Percentiles rank a stretch among this genome's conserved stretches.
Evolutionary conservation across 2,329 filamentous ascomycete genomes (phyloP).

Genomic region (Lithohypha guttulata): DNA sequence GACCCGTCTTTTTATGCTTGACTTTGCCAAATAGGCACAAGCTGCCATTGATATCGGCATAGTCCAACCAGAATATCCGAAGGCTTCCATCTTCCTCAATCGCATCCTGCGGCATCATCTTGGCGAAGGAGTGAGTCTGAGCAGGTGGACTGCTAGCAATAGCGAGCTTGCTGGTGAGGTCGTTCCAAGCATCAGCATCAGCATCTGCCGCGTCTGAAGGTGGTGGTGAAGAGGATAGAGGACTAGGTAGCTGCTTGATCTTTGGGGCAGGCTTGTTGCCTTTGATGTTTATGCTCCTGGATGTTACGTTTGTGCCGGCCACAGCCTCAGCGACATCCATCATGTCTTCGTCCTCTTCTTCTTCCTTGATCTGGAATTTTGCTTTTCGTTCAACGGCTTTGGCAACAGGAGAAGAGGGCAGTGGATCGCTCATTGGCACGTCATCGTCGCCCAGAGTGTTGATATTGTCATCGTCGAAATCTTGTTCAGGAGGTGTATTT

Average conservation of each 20-base stretch:
- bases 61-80: constrained; percentile 95
- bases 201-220: constrained; percentile 48
- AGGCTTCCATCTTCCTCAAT: constrained; percentile 87
- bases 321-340: constrained; percentile 77
- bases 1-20: constrained; percentile 68
- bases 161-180: constrained; percentile 75
- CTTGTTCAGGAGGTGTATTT: constrained; percentile 30
- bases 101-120: constrained; percentile 73
- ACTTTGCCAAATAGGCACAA: constrained; percentile 95
- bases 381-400: constrained; percentile 66
- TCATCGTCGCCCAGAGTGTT: constrained; percentile 58
- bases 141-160: constrained; percentile 58
- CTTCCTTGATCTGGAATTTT: constrained; percentile 47
- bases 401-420: constrained; percentile 75
- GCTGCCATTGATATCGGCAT: constrained; percentile 81
- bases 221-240: constrained; percentile 62
- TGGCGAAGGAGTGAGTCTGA: constrained; percentile 58
- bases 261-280: constrained; percentile 70
- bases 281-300: constrained; percentile 67
- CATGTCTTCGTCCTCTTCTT: constrained; percentile 67
- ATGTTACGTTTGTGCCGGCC: constrained; percentile 52
- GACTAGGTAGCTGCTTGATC: constrained; percentile 57
- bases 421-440: constrained; percentile 73
- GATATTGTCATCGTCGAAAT: constrained; percentile 42
- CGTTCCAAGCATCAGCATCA: constrained; percentile 79